Percentiles rank a stretch among this genome's conserved stretches.
phyloP scores from a whole-genome alignment of 148 eudicot genomes.

The Cornus florida region DNA sequence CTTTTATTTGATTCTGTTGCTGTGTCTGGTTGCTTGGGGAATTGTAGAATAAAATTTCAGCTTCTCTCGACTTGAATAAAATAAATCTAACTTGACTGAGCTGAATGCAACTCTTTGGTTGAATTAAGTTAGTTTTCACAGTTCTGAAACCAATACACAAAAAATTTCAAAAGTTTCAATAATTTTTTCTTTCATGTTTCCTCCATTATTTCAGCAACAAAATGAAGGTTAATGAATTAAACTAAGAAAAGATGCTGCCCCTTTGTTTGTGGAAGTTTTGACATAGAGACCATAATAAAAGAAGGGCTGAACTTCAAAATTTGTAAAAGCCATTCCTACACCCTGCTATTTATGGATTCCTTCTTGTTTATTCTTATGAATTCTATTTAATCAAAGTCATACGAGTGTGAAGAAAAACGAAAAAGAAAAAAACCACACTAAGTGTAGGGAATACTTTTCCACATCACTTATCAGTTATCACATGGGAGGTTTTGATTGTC shows the following conservation, averaged over 20 bases:
- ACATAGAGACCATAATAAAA: neutral
- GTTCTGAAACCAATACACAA: neutral
- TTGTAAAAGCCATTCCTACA: neutral
- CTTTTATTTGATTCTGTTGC: too few species aligned
- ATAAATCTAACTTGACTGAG: neutral
- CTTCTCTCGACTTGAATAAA: neutral
- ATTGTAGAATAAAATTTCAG: neutral
- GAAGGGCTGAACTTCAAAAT: neutral
- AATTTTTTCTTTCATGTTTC: neutral
- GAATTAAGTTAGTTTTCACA: neutral
- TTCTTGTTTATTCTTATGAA: neutral
- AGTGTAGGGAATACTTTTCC: neutral
- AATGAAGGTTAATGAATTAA: neutral
- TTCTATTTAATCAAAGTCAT: neutral
- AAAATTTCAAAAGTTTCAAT: neutral
- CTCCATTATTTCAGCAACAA: neutral
- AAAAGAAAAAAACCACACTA: neutral
- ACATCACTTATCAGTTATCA: neutral
- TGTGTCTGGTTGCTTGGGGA: neutral
- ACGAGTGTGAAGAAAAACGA: too few species aligned
- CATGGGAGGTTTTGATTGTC: neutral
- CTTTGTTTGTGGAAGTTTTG: neutral
- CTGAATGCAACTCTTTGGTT: neutral
- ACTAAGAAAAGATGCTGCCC: neutral
- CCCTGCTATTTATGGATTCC: neutral